Conservation (phyloP, 2,329 filamentous ascomycete genomes). For the Neopestalotiopsis clavispora region DNA sequence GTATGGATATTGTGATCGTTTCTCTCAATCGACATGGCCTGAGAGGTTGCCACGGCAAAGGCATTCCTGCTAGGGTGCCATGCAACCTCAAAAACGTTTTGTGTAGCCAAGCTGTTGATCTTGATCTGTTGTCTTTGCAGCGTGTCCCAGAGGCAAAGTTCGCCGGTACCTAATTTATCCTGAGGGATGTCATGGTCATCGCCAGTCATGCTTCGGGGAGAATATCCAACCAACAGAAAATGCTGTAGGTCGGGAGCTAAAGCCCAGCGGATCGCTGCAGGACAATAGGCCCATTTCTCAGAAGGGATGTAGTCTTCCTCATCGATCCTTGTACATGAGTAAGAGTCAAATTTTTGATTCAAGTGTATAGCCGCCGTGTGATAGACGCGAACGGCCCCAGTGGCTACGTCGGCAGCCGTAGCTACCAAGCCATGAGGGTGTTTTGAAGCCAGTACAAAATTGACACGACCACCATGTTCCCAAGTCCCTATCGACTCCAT, state of each 20-base stretch:
- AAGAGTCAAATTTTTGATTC: slow-evolving; percentile 31
- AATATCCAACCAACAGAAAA: slow-evolving; percentile 66
- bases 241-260: slow-evolving; percentile 47
- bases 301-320: slow-evolving; percentile 37
- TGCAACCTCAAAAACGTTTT: slow-evolving; percentile 68
- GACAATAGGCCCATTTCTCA: slow-evolving; percentile 66
- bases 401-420: slow-evolving; percentile 61
- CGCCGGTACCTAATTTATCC: slow-evolving; percentile 61
- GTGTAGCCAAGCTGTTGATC: slow-evolving; percentile 55
- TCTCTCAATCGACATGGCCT: slow-evolving; percentile 46
- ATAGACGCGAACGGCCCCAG: slow-evolving; percentile 63
- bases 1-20: slow-evolving; percentile 52
- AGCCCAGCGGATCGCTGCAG: slow-evolving; percentile 69
- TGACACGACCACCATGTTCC: slow-evolving; percentile 62
- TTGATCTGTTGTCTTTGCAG: slow-evolving; percentile 46
- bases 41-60: slow-evolving; percentile 64
- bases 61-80: slow-evolving; percentile 62
- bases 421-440: slow-evolving; percentile 56
- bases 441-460: slow-evolving; percentile 63
- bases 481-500: slow-evolving; percentile 57
- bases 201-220: slow-evolving; percentile 56
- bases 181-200: slow-evolving; percentile 64
- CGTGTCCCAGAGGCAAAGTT: slow-evolving; percentile 65
- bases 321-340: slow-evolving; percentile 36
- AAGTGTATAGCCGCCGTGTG: slow-evolving; percentile 33